Evolutionary conservation across 163 green algal genomes (phyloP), one percentile per base, ranked within the genome.

Genomic region (Chlorella variabilis): DNA sequence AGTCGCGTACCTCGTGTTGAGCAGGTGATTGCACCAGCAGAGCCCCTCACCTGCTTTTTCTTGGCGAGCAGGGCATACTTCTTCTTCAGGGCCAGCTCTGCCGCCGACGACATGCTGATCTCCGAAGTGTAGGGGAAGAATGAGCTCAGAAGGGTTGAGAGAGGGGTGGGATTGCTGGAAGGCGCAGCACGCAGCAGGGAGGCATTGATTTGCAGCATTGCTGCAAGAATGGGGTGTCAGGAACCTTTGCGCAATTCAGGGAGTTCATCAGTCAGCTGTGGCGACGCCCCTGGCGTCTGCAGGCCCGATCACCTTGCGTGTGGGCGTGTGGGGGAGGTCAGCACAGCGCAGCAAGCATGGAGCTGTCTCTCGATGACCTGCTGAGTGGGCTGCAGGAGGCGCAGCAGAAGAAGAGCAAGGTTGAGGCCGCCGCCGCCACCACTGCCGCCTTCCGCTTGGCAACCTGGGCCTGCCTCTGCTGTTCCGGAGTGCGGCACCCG

Each of bases 361-460:
- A 90, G 20, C 34, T 89, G 9, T 89, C 81, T 4, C 36, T 94
- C 6, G 86, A 87, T 7, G 80, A 91, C 29, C 84, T 94, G 48
- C 84, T 91, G 63, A 88, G 61, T 54, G 83, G 83, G 70, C 76
- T 94, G 6, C 75, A 89, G 42, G 78, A 85, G 18, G 90, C 83
- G 45, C 90, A 94, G 71, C 69, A 93, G 75, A 85, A 86, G 42
- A 91, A 91, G 74, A 84, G 84, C 36, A 83, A 67, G 74, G 88
- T 87, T 66, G 4, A 73, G 25, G 11, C 65, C 7, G 65, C 17
- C n/a, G 38, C 21, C 41, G 38, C 23, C 39, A 4, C 66, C 27
- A 25, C 36, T 20, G 36, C 36, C 31, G 0, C 33, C 29, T n/a
- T 41, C 59, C 4, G 27, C n/a, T n/a, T 41, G 59, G 6, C 29